Base-by-base conservation (phyloP, 495 filamentous ascomycete genomes). In the Neurospora discreta region DNA sequence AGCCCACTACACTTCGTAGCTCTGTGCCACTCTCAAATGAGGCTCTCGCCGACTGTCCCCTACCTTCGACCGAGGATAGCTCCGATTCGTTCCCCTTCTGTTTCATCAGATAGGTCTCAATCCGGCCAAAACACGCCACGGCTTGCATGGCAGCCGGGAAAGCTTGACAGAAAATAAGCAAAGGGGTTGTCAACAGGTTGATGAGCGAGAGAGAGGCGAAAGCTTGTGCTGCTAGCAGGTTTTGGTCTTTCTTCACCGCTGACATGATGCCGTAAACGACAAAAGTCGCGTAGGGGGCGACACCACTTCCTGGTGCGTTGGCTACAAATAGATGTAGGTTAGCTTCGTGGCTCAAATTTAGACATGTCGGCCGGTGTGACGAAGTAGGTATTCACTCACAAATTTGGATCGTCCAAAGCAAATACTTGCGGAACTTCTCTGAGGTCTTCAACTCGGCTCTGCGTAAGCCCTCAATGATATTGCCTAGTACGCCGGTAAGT, bases 161-260 rank as follows among this genome's bases (percentile, higher is more conserved):
- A 1, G 85, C 81, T 80, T 85, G 85, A 39, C 89, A 84, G 26
- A 90, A 78, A 2, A 79, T 80, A 13, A 85, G 71, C 1, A 89
- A 75, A 6, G 89, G 89, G 15, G 85, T 82, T 1, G 87, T 82
- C 11, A 91, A 73, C 30, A 91, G 81, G 1, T 81, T 78, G 70
- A 90, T 86, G 2, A 90, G 81, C 0, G 89, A 84, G 0, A 90
- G 72, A 1, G 89, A 86, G 0, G 89, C 87, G 75, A 87, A 89
- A 0, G 84, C 85, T 46, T 80, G 81, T 0, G 83, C 79, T 2
- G 82, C 83, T 42, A 82, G 81, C 38, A 89, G 76, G 3, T 81
- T 79, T 44, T 77, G 72, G 18, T 73, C 60, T 20, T 71, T 72
- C 39, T 71, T 69, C 44, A 69, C 40, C 18, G 71, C 71, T 5